Evolutionary conservation across 306 rosid species (phyloP).

Genomic region (Astragalus membranaceus): DNA sequence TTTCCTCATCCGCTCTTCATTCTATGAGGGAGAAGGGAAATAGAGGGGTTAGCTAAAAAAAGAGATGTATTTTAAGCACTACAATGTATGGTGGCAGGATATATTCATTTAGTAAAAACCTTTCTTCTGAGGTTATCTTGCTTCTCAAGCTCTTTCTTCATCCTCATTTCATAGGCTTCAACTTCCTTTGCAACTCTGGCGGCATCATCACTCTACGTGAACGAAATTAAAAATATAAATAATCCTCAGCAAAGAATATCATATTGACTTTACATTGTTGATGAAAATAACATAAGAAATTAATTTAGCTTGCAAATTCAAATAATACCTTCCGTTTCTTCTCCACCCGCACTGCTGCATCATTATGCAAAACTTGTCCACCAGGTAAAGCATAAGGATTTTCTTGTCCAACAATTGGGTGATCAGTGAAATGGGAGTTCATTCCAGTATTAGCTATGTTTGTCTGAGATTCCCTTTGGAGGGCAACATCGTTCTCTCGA

Average conservation of each 20-base stretch:
- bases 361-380: slow-evolving; percentile 48
- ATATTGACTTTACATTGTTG: background rate
- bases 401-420: slow-evolving; percentile 49
- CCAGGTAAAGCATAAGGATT: slow-evolving; percentile 41
- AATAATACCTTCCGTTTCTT: slow-evolving; percentile 73
- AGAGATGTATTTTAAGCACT: background rate
- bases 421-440: slow-evolving; percentile 53
- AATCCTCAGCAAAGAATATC: slow-evolving; percentile 5
- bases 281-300: slow-evolving; percentile 17
- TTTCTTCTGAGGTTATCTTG: slow-evolving; percentile 85
- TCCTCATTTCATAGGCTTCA: slow-evolving; percentile 77
- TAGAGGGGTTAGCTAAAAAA: slow-evolving; percentile 18
- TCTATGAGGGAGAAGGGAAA: slow-evolving; percentile 33
- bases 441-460: slow-evolving; percentile 35
- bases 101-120: slow-evolving; percentile 38
- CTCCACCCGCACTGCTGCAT: slow-evolving; percentile 50
- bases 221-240: slow-evolving; percentile 8
- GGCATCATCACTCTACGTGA: slow-evolving; percentile 67
- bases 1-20: slow-evolving; percentile 76
- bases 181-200: slow-evolving; percentile 60
- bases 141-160: slow-evolving; percentile 88
- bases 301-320: background rate
- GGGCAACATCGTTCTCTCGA: slow-evolving; percentile 38
- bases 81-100: background rate
- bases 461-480: slow-evolving; percentile 50